phyloP scores from a whole-genome alignment of 2,329 filamentous ascomycete species.

The Aspergillus sp. region DNA sequence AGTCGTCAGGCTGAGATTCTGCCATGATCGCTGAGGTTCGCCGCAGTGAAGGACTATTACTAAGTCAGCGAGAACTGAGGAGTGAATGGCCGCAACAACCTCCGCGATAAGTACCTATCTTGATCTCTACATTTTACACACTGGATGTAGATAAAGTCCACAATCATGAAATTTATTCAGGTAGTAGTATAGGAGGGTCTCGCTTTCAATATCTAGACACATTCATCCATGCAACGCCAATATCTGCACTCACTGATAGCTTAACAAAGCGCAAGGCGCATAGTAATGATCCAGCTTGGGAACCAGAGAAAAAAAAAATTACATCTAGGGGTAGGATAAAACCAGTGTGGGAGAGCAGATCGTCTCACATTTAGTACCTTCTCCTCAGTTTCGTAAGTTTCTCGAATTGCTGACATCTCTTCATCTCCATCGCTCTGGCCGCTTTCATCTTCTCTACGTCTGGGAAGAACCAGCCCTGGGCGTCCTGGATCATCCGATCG shows the following conservation, averaged over 20 bases:
- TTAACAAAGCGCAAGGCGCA: background rate
- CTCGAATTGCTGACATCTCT: constrained; percentile 58
- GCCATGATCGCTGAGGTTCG: constrained; percentile 34
- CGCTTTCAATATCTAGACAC: background rate
- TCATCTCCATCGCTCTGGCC: constrained; percentile 63
- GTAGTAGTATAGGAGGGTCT: constrained; percentile 11
- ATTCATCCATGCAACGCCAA: constrained; percentile 17
- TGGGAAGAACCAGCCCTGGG: constrained; percentile 82
- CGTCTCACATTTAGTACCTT: constrained; percentile 27
- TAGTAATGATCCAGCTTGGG: constrained; percentile 7
- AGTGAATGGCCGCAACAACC: background rate
- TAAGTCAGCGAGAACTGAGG: constrained; percentile 14
- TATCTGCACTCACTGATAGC: constrained; percentile 16
- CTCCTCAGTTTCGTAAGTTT: constrained; percentile 47
- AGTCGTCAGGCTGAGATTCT: constrained; percentile 23
- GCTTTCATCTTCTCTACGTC: constrained; percentile 76
- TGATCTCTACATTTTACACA: background rate
- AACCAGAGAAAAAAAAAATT: constrained; percentile 6
- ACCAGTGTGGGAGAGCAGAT: constrained; percentile 3
- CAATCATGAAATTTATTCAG: background rate
- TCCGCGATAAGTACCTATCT: background rate
- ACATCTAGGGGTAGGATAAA: constrained; percentile 1
- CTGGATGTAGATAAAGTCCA: background rate
- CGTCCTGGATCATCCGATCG: constrained; percentile 70
- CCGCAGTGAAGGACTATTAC: constrained; percentile 13